Evolutionary conservation across 2,329 filamentous ascomycete genomes (phyloP).

Genomic region (Rutstroemia sp.): DNA sequence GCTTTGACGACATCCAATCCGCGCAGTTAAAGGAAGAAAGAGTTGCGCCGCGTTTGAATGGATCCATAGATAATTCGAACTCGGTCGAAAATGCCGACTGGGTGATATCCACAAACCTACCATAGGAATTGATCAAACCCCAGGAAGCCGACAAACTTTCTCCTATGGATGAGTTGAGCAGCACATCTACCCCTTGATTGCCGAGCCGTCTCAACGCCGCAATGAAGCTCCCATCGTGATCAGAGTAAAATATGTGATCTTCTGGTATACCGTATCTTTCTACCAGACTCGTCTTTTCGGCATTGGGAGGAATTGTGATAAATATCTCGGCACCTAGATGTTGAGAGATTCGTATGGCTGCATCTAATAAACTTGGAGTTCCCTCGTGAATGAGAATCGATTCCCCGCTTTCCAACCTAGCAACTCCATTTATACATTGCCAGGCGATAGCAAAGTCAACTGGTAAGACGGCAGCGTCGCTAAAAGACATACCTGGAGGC

Average conservation of each 20-base stretch:
- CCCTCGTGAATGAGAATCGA: slow-evolving; percentile 29
- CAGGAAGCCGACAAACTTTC: slow-evolving; percentile 22
- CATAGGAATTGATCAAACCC: slow-evolving; percentile 30
- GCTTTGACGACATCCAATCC: background rate
- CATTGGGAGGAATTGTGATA: slow-evolving; percentile 15
- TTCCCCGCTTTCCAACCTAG: slow-evolving; percentile 16
- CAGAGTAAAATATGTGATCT: slow-evolving; percentile 11
- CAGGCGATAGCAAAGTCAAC: slow-evolving; percentile 16
- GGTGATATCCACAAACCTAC: slow-evolving; percentile 33
- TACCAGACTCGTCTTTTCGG: slow-evolving; percentile 11
- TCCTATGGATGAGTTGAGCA: slow-evolving; percentile 23
- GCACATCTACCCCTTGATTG: slow-evolving; percentile 23
- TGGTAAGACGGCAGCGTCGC: slow-evolving; percentile 25
- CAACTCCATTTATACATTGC: slow-evolving; percentile 15
- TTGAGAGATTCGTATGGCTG: slow-evolving; percentile 26
- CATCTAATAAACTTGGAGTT: slow-evolving; percentile 27
- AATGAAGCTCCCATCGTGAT: slow-evolving; percentile 16
- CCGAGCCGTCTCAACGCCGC: slow-evolving; percentile 17
- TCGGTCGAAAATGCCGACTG: slow-evolving; percentile 24
- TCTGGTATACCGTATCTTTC: slow-evolving; percentile 12
- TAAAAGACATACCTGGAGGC: background rate
- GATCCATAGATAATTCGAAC: slow-evolving; percentile 26
- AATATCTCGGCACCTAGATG: slow-evolving; percentile 25
- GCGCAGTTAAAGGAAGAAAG: slow-evolving; percentile 33
- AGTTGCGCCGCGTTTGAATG: slow-evolving; percentile 32